Base-by-base conservation (phyloP, 148 eudicot genomes). In the Rhododendron ovatum region DNA sequence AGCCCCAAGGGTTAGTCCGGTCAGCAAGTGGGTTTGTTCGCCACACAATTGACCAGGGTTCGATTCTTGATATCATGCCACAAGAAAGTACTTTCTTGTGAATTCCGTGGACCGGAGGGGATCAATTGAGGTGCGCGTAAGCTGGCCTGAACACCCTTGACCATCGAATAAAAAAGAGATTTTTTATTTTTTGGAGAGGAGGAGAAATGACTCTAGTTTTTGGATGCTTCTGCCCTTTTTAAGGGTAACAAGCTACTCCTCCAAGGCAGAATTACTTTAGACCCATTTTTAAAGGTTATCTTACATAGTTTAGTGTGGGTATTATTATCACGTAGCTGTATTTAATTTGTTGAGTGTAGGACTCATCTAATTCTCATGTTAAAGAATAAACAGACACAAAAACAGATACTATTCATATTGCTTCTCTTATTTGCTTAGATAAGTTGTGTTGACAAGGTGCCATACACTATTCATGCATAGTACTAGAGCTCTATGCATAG, bases 121-220 rank as follows among this genome's bases (percentile, higher is more conserved):
- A n/a, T n/a, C 10, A 10, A 0, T 9, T 8, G 30, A 26, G 8
- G 14, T 63, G 4, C 2, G 7, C 20, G 24, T 63, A 2, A 24
- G 12, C 1, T n/a, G 4, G 3, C 0, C 71, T 0, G 0, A 1
- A 63, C 1, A 63, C 3, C 26, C 6, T 2, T 2, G 0, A 20
- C 9, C 9, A 0, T 20, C 12, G 2, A 47, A 47, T 20, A 5
- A 59, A 59, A 20, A 20, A 20, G 26, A 59, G 8, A 1, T 59
- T n/a, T 2, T 50, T 59, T 57, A 20, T 55, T 4, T 41, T 20
- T 59, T 4, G 61, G 6, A 22, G 13, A 7, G 0, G 61, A 55
- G 13, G 61, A 55, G 18, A 55, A 55, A 18, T 59, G n/a, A 20
- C 71, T 8, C 13, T 63, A 63, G 71, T n/a, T n/a, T 63, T 63